Evolutionary conservation across 1,139 yeast species (phyloP), one percentile per base, ranked within the genome.

Genomic region (Debaryomyces psychrophilus): DNA sequence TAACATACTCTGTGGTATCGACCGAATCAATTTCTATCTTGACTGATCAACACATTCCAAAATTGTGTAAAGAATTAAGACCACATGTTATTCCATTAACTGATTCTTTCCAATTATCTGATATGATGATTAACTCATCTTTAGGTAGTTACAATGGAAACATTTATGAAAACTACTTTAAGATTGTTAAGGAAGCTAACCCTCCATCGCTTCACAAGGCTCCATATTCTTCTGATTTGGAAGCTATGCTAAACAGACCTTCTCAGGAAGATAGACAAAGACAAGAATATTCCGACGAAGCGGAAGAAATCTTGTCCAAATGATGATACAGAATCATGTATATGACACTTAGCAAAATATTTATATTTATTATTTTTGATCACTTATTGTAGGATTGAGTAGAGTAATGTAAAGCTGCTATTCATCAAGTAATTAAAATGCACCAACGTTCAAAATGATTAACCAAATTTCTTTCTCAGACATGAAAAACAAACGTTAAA

Each of bases 61-160:
- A 34, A 11, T 60, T 83, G 49, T 68, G 82, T 53, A 60, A 67
- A 15, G 73, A 69, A 36, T 58, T 85, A 46, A 80, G 97, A 65
- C 83, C 83, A 40, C 85, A 87, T 59, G 87, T 85, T 47, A 82
- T 90, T 62, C 88, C 89, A 15, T 76, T 88, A 57, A 87, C 96
- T n/a, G 98, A 92, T 68, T 80, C 96, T 5, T 92, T 92, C 79
- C 85, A 86, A 70, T 78, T 87, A 61, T 82, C 92, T 31, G 97
- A 92, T 68, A 87, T 81, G 71, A 80, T 87, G 69, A 79, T 92
- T 64, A 89, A 90, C 69, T 82, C 97, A 1, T 85, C 96, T 28
- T 79, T 92, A 52, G 98, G 97, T 51, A 78, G 76, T 58, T 87
- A 80, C 67, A 84, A 89, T 60, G 98, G 98, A 55, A 87, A 90